These are phyloP conservation scores for Tetrahymena borealis DNA, from an alignment of 73 alveolate genomes.

Conservation along the genomic window DNA sequence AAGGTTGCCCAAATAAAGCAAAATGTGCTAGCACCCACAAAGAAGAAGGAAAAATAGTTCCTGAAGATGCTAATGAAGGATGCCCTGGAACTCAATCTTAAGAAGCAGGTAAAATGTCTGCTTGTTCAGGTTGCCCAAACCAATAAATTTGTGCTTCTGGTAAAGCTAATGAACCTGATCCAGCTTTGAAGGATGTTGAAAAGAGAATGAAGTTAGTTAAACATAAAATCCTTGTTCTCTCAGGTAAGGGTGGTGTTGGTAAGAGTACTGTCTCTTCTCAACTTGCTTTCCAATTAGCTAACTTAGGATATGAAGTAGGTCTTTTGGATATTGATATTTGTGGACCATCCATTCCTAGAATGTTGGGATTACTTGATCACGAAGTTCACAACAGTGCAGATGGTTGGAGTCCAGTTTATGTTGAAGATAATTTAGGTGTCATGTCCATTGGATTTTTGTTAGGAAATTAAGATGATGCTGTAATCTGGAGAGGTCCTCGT, in stretches of 20 bases:
- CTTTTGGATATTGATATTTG: slow-evolving; percentile 96
- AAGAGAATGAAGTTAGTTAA: slow-evolving; percentile 71
- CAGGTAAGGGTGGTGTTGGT: slow-evolving; percentile 99
- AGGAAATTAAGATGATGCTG: slow-evolving; percentile 68
- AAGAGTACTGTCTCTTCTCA: slow-evolving; percentile 97
- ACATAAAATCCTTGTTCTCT: slow-evolving; percentile 76
- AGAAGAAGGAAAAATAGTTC: background rate
- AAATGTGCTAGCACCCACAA: background rate
- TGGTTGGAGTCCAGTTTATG: slow-evolving; percentile 99
- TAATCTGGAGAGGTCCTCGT: slow-evolving; percentile 92
- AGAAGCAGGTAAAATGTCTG: slow-evolving; percentile 76
- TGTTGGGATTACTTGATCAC: slow-evolving; percentile 91
- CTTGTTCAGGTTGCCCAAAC: slow-evolving; percentile 96
- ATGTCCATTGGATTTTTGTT: slow-evolving; percentile 96
- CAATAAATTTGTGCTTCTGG: slow-evolving; percentile 56
- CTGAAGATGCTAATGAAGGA: slow-evolving; percentile 57
- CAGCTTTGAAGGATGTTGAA: slow-evolving; percentile 69
- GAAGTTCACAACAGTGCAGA: slow-evolving; percentile 88
- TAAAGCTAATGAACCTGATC: slow-evolving; percentile 40
- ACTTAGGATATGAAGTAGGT: slow-evolving; percentile 73
- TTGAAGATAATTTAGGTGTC: slow-evolving; percentile 96
- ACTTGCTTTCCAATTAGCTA: slow-evolving; percentile 84
- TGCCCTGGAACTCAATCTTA: slow-evolving; percentile 68
- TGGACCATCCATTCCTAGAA: slow-evolving; percentile 96
- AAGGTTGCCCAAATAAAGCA: background rate